These are phyloP conservation scores for Xenoacremonium recifei DNA, from an alignment of 2,329 filamentous ascomycete species.

Conservation along the genomic window DNA sequence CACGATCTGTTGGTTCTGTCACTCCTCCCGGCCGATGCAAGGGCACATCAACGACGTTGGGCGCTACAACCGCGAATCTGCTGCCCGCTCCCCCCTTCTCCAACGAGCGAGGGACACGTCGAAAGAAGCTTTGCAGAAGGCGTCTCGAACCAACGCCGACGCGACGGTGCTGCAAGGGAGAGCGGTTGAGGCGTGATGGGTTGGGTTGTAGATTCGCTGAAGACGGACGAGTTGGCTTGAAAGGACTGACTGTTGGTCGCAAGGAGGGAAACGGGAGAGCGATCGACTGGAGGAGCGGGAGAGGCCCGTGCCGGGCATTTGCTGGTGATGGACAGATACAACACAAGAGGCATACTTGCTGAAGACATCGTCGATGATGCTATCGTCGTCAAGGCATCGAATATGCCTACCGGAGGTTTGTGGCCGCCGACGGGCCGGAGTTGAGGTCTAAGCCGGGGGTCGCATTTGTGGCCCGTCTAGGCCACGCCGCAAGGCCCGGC, in stretches of 20 bases:
- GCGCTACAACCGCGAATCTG: not conserved
- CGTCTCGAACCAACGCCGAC: not conserved
- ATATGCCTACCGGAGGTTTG: not conserved
- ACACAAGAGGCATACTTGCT: slow-evolving; percentile 1
- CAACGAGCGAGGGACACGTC: not conserved
- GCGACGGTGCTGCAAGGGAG: not conserved
- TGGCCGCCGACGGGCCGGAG: slow-evolving; percentile 5
- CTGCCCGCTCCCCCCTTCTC: no score
- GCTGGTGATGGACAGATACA: not conserved
- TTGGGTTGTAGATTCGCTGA: not conserved
- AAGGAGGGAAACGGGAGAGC: not conserved
- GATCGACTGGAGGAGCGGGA: not conserved
- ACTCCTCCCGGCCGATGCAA: no score
- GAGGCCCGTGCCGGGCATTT: slow-evolving; percentile 6
- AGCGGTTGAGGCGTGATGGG: not conserved
- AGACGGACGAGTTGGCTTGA: not conserved
- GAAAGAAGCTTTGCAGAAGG: not conserved
- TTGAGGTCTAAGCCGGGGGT: slow-evolving; percentile 2
- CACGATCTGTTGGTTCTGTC: no score
- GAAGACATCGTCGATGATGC: not conserved
- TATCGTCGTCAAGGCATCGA: not conserved
- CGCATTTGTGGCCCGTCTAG: slow-evolving; percentile 3
- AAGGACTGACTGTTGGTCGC: no score
- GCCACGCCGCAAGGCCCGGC: slow-evolving; percentile 5
- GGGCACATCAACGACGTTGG: not conserved